Conservation (phyloP, 768 basidiomycete genomes). For the Hydnum rufescens region DNA sequence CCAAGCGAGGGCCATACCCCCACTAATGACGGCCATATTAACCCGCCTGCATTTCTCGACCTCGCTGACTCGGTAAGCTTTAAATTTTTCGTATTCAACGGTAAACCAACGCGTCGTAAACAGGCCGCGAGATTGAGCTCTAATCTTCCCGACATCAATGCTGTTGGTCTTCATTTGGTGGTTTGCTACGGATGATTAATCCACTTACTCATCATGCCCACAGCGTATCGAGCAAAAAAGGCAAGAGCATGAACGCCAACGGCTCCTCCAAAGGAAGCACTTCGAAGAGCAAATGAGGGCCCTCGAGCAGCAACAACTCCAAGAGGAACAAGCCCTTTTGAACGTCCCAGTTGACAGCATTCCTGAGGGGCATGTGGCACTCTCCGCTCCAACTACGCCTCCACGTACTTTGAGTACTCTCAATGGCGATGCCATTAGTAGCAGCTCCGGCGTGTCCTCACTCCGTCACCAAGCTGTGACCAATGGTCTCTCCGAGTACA, state of each 20-base stretch:
- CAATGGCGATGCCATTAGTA: conserved; percentile 23
- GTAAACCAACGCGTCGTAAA: neutral
- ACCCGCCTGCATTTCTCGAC: conserved; percentile 82
- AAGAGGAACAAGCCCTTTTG: conserved; percentile 45
- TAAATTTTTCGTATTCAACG: neutral
- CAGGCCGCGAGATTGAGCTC: conserved; percentile 68
- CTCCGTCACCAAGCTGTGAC: neutral
- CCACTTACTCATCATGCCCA: neutral
- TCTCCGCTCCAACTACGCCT: conserved; percentile 76
- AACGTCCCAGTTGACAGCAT: conserved; percentile 35
- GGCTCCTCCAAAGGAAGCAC: conserved; percentile 61
- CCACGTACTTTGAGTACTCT: conserved; percentile 59
- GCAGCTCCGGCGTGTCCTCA: neutral
- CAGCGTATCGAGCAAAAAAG: conserved; percentile 84
- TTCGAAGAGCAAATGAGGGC: conserved; percentile 96
- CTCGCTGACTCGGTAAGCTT: conserved; percentile 77
- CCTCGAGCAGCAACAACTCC: conserved; percentile 78
- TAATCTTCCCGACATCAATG: conserved; percentile 73
- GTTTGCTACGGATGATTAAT: neutral
- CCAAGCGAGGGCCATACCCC: neutral
- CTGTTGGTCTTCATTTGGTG: conserved; percentile 30
- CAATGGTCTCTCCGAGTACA: conserved; percentile 14
- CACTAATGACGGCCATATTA: conserved; percentile 15
- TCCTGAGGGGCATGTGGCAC: conserved; percentile 37
- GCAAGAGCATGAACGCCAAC: conserved; percentile 75